phyloP scores from a whole-genome alignment of 2,329 filamentous ascomycete species.

The Colletotrichum godetiae region DNA sequence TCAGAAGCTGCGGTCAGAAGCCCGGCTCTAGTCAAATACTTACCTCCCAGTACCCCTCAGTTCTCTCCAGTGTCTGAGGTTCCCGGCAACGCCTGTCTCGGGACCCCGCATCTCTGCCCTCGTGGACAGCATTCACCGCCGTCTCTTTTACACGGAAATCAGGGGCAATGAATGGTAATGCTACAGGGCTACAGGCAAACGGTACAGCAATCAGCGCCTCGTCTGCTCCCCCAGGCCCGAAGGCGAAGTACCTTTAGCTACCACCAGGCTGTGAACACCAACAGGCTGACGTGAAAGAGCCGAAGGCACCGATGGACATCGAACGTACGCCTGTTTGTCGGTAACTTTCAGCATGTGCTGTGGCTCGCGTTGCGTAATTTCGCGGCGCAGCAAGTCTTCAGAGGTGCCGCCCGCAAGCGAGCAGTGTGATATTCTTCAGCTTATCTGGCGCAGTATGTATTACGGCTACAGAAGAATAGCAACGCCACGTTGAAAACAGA shows the following conservation, averaged over 20 bases:
- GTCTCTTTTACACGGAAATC: not conserved
- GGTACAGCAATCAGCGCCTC: not conserved
- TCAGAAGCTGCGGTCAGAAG: not conserved
- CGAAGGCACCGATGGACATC: not conserved
- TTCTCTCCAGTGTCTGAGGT: not conserved
- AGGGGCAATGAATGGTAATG: not conserved
- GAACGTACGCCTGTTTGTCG: not conserved
- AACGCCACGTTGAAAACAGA: not conserved
- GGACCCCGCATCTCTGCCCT: constrained; percentile 17
- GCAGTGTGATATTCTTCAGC: not conserved
- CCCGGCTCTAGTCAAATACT: not conserved
- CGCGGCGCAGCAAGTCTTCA: constrained; percentile 2
- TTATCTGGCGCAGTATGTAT: not conserved
- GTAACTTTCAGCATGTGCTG: not conserved
- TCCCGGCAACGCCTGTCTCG: constrained; percentile 16
- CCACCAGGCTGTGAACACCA: not conserved
- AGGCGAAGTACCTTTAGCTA: not conserved
- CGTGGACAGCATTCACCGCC: constrained; percentile 2
- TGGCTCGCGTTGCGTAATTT: constrained; percentile 1
- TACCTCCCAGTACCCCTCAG: constrained; percentile 19
- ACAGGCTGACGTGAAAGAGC: not conserved
- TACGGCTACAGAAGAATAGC: not conserved
- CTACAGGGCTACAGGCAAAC: not conserved
- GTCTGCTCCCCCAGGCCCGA: not conserved
- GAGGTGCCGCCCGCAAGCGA: constrained; percentile 3